Evolutionary conservation across 1,284 basidiomycete genomes (phyloP).

Genomic region (Pholiota adiposa): DNA sequence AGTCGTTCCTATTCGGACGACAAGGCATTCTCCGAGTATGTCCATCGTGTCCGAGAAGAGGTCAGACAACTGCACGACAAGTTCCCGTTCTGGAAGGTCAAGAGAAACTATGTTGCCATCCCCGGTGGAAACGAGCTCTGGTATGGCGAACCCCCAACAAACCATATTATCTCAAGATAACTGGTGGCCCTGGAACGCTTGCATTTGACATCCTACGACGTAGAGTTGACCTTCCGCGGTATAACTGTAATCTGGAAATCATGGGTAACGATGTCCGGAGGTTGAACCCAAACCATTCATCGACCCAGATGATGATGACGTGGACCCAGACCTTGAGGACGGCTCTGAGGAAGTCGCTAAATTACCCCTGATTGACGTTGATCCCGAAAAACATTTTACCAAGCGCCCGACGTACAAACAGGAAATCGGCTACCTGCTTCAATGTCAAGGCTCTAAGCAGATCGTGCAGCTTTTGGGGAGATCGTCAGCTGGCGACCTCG

Average conservation of each 20-base stretch:
- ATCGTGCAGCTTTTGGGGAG: conserved; percentile 8
- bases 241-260: conserved; percentile 2
- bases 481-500: not conserved
- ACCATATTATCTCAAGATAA: conserved; percentile 14
- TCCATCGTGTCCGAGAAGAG: not conserved
- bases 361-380: conserved; percentile 5
- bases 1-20: too few species aligned
- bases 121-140: not conserved
- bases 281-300: not conserved
- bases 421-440: conserved; percentile 6
- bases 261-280: not conserved
- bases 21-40: too few species aligned
- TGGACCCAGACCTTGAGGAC: conserved; percentile 2
- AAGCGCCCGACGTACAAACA: conserved; percentile 11
- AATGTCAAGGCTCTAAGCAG: conserved; percentile 1
- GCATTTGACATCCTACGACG: conserved; percentile 4
- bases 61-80: not conserved
- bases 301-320: not conserved
- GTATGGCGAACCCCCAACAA: conserved; percentile 7
- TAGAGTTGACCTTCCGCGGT: conserved; percentile 9
- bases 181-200: conserved; percentile 5
- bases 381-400: conserved; percentile 2
- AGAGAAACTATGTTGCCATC: not conserved
- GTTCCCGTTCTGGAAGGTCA: not conserved
- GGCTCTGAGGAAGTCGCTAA: conserved; percentile 6